Evolutionary conservation across 2,329 filamentous ascomycete genomes (phyloP), one percentile per base, ranked within the genome.

Genomic region (Fusarium sarcochroum): DNA sequence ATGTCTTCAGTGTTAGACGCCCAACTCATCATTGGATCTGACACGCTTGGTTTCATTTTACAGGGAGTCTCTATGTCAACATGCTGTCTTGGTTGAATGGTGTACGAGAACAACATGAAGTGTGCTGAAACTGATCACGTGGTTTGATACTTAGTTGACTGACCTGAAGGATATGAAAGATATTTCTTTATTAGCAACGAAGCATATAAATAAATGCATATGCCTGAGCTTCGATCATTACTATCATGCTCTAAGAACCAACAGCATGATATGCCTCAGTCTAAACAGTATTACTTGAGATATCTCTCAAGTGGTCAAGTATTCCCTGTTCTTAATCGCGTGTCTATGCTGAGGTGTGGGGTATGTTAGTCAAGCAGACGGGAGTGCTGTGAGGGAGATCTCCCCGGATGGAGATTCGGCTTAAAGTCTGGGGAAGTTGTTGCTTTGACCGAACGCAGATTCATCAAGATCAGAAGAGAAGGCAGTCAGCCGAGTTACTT

Each of bases 291-390:
- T 35, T 5, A 20, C 20, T 48, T 27, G 20, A 38, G 40, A 41
- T 17, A 35, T 30, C 21, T 46, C 41, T 47, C 41, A 46, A 34
- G 9, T 47, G 5, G 34, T 21, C 32, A 44, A 25, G 41, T 40
- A 58, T 48, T 42, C 52, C 46, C 59, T 64, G 60, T 48, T 46
- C 11, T 34, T 52, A n/a, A 45, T 64, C 45, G 55, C 62, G 52
- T 64, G 30, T 46, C 52, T 52, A 60, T 65, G 62, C 51, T 49
- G 42, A 52, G 54, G 45, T 70, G 70, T 70, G 72, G 72, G 68
- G 66, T 61, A 63, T 40, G 41, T 38, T 52, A 58, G 45, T 58
- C 15, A 30, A 30, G 27, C 27, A 30, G 27, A 30, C 27, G 27
- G 27, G 41, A 49, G 30, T 58, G 37, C 41, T n/a, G 48, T 40